phyloP scores from a whole-genome alignment of 257 asterid species.

The Primulina eburnea region DNA sequence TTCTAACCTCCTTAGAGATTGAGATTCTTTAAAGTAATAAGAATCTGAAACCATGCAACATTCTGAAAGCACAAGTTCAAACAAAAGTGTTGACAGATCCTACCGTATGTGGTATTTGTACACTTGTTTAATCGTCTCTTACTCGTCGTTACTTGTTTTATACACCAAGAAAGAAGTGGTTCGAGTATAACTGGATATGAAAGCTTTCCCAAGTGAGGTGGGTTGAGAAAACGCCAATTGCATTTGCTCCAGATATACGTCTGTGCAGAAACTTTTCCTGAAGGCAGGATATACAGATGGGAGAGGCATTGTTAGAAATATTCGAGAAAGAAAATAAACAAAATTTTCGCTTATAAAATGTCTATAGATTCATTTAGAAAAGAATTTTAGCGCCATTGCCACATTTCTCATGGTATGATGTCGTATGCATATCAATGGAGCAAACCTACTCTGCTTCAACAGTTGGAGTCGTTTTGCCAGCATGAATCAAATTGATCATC shows the following conservation, averaged over 20 bases:
- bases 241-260: constrained; percentile 31
- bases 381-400: background rate
- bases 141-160: constrained; percentile 38
- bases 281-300: constrained; percentile 13
- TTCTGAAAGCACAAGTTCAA: background rate
- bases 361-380: background rate
- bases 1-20: background rate
- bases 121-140: constrained; percentile 7
- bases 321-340: background rate
- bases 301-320: constrained; percentile 1
- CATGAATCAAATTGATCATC: background rate
- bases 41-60: background rate
- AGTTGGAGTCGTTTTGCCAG: background rate
- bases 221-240: constrained; percentile 78
- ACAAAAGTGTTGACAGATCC: background rate
- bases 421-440: background rate
- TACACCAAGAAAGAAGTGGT: constrained; percentile 55
- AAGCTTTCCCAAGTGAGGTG: constrained; percentile 56
- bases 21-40: too few species aligned
- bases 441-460: background rate
- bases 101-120: background rate
- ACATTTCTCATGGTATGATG: background rate
- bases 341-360: too few species aligned
- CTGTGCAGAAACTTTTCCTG: constrained; percentile 65
- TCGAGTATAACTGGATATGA: constrained; percentile 58